These are phyloP conservation scores for Vigna mungo DNA, from an alignment of 306 rosid genomes.

Conservation along the genomic window DNA sequence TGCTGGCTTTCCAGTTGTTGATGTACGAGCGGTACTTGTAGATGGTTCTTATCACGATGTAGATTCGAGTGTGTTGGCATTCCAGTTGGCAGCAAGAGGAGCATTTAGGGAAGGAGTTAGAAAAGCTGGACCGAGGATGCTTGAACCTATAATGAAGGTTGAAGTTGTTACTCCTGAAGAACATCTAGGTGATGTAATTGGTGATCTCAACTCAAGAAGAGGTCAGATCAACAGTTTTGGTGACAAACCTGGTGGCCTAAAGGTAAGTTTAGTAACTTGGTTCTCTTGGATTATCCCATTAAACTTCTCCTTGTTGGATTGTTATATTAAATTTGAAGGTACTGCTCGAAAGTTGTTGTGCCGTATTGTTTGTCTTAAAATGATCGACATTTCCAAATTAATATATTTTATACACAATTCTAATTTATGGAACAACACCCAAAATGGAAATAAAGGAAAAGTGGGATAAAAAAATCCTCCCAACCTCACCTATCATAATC, in stretches of 20 bases:
- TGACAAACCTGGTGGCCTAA: slow-evolving; percentile 98
- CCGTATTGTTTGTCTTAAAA: slow-evolving; percentile 8
- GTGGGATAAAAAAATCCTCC: not conserved
- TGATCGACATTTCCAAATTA: not conserved
- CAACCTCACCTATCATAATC: not conserved
- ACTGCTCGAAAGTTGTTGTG: slow-evolving; percentile 21
- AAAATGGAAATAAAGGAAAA: slow-evolving; percentile 25
- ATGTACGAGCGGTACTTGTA: slow-evolving; percentile 77
- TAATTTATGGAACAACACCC: slow-evolving; percentile 23
- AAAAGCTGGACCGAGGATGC: slow-evolving; percentile 90
- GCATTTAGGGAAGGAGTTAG: slow-evolving; percentile 89
- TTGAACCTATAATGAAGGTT: slow-evolving; percentile 94
- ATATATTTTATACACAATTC: not conserved
- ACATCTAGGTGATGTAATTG: slow-evolving; percentile 96
- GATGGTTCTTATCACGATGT: slow-evolving; percentile 97
- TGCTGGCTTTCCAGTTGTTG: slow-evolving; percentile 96
- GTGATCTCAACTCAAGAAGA: slow-evolving; percentile 99
- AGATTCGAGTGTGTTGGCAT: slow-evolving; percentile 94
- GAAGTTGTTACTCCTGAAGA: slow-evolving; percentile 98
- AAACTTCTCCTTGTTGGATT: slow-evolving; percentile 21
- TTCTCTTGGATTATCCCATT: slow-evolving; percentile 16
- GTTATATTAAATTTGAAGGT: slow-evolving; percentile 22
- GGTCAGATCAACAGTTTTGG: slow-evolving; percentile 94
- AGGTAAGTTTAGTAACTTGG: slow-evolving; percentile 57
- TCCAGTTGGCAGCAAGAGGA: slow-evolving; percentile 98